Base-by-base conservation (phyloP, 495 filamentous ascomycete genomes). In the Cercophora samala region DNA sequence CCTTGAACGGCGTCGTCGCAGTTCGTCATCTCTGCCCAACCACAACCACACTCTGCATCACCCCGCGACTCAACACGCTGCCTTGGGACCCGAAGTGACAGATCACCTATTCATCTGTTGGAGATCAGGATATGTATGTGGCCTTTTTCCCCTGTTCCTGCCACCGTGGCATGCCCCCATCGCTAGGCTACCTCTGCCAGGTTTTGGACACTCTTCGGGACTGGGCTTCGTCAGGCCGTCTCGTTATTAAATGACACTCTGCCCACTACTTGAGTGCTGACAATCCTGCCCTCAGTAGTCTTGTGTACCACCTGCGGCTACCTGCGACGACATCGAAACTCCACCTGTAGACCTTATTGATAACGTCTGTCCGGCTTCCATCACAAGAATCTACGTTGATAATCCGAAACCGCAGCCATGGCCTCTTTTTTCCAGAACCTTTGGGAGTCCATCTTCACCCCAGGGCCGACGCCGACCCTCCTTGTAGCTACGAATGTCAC, bases 381-480 rank as follows among this genome's bases (percentile, higher is more conserved):
- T n/a, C n/a, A n/a, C n/a, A n/a, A n/a, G n/a, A n/a, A n/a, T n/a
- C n/a, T n/a, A n/a, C n/a, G n/a, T n/a, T n/a, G n/a, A n/a, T n/a
- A n/a, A 55, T 17, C 52, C n/a, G 52, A 51, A 11, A 55, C 58
- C 63, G 60, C 32, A 62, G 78, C 56, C 76, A 97, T 98, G 93
- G 85, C 88, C 19, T 82, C 86, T 70, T 98, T 99, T 77, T 66
- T 96, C 64, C 82, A 85, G 65, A 86, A 92, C 64, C 89, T 99
- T 65, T 96, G 92, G 89, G 84, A 86, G 71, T 97, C 93, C 72
- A 86, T 99, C 83, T 96, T 97, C 82, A 92, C 90, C 1, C 90
- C 93, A 0, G 93, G 93, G 66, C 86, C 95, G 59, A 99, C 93
- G 0, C 91, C 88, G 1, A 91, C 91, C 24, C 88, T 99, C 52